A percentile compares a stretch with the other conserved stretches of the same genome.
phyloP scores from a whole-genome alignment of 139 green algal genomes.

The Asterochloris erici region DNA sequence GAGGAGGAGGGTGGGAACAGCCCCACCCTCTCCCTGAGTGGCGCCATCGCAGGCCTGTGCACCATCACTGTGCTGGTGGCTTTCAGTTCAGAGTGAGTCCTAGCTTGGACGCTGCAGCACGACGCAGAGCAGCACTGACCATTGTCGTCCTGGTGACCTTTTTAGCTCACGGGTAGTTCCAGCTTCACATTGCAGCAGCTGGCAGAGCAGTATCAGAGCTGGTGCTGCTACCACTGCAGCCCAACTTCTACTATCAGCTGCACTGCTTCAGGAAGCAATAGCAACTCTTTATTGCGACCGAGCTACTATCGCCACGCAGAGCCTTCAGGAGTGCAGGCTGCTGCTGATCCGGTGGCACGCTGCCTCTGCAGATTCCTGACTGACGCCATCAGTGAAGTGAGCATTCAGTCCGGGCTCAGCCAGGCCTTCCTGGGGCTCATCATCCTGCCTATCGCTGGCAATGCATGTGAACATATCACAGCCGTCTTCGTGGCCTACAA shows the following conservation, averaged over 20 bases:
- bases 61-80: slow-evolving; percentile 72
- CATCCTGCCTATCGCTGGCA: slow-evolving; percentile 83
- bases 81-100: slow-evolving; percentile 50
- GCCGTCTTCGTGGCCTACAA: slow-evolving; percentile 86
- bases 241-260: too few species aligned
- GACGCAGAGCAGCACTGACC: not conserved
- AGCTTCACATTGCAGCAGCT: too few species aligned
- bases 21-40: slow-evolving; percentile 57
- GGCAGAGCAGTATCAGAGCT: too few species aligned
- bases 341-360: too few species aligned
- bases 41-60: slow-evolving; percentile 47
- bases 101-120: not conserved
- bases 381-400: slow-evolving; percentile 64
- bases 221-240: too few species aligned
- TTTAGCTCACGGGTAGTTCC: too few species aligned
- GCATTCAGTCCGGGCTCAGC: slow-evolving; percentile 55
- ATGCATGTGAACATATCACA: slow-evolving; percentile 84
- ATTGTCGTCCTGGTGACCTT: not conserved
- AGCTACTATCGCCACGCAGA: too few species aligned
- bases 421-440: slow-evolving; percentile 75
- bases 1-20: slow-evolving; percentile 39
- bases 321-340: too few species aligned
- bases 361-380: slow-evolving; percentile 53
- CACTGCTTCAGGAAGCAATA: too few species aligned
- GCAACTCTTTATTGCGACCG: too few species aligned